phyloP scores from a whole-genome alignment of 441 rosid genomes.

The Aleurites moluccanus region DNA sequence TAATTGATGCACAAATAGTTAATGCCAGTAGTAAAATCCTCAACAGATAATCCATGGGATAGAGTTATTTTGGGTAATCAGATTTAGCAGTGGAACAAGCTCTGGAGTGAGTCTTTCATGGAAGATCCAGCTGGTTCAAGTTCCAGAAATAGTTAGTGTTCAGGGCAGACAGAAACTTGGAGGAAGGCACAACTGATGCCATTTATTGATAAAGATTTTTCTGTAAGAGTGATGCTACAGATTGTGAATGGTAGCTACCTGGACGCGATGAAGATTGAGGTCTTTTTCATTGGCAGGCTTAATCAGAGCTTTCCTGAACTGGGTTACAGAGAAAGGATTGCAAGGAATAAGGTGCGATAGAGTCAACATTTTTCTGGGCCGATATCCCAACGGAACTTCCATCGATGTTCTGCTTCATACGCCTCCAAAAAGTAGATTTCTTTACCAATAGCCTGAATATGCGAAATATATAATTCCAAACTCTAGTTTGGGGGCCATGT shows the following conservation, averaged over 20 bases:
- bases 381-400: neutral
- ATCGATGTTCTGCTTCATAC: neutral
- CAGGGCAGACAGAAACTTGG: neutral
- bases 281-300: constrained; percentile 14
- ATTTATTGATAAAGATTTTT: constrained; percentile 43
- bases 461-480: neutral
- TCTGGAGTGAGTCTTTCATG: no score
- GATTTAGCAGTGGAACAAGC: no score
- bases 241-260: neutral
- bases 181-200: constrained; percentile 3
- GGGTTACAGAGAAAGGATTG: constrained; percentile 45
- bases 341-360: constrained; percentile 49
- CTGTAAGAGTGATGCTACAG: constrained; percentile 29
- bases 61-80: no score
- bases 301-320: constrained; percentile 45
- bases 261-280: neutral
- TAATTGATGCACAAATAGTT: no score
- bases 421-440: neutral
- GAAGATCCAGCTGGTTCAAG: no score
- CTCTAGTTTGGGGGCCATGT: neutral
- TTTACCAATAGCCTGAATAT: neutral
- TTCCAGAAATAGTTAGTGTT: neutral
- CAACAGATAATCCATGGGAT: no score
- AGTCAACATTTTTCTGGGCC: constrained; percentile 26
- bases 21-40: no score